These are phyloP conservation scores for Limonium bicolor DNA, from an alignment of 148 eudicot species.

Conservation along the genomic window DNA sequence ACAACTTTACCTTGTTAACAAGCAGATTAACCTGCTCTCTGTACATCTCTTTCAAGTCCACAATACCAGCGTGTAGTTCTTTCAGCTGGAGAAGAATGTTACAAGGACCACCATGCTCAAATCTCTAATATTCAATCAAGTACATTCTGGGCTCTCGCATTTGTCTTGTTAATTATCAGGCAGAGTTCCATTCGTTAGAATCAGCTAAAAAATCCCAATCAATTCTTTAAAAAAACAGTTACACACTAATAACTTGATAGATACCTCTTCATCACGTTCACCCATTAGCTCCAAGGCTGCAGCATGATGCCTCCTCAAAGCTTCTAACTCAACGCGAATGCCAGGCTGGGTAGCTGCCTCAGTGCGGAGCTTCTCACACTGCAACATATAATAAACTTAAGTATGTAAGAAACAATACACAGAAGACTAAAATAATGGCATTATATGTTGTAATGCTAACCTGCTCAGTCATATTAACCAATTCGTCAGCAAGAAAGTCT, in stretches of 20 bases:
- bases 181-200: too few species aligned
- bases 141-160: too few species aligned
- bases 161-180: too few species aligned
- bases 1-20: slow-evolving; percentile 57
- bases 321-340: slow-evolving; percentile 71
- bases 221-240: too few species aligned
- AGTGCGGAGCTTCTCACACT: slow-evolving; percentile 77
- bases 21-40: slow-evolving; percentile 94
- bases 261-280: slow-evolving; percentile 98
- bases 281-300: slow-evolving; percentile 97
- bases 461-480: slow-evolving; percentile 90
- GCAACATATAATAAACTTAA: slow-evolving; percentile 4
- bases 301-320: slow-evolving; percentile 75
- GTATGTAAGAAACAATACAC: neutral
- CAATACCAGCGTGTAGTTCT: slow-evolving; percentile 93
- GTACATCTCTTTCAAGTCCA: slow-evolving; percentile 94
- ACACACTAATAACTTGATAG: neutral
- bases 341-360: slow-evolving; percentile 73
- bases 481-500: slow-evolving; percentile 91
- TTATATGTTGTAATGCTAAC: slow-evolving; percentile 17
- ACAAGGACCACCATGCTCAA: too few species aligned
- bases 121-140: too few species aligned
- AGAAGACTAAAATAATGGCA: slow-evolving; percentile 1
- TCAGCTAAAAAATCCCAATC: too few species aligned
- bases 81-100: slow-evolving; percentile 47